These are phyloP conservation scores for Boletales sp. DNA, from an alignment of 768 basidiomycete species.

Conservation along the genomic window DNA sequence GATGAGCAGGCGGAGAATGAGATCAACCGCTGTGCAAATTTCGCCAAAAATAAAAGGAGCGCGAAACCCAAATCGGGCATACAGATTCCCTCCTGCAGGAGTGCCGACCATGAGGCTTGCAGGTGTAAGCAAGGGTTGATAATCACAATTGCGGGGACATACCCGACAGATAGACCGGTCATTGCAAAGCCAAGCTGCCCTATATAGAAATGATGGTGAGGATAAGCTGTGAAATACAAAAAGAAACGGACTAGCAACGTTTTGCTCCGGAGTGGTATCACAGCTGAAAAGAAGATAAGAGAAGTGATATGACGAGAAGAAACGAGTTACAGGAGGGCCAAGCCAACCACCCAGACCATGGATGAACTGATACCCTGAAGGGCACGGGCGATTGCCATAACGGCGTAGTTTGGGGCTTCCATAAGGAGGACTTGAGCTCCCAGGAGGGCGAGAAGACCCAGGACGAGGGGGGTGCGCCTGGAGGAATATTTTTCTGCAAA, in stretches of 20 bases:
- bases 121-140: background rate
- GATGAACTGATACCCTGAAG: slow-evolving; percentile 59
- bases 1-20: slow-evolving; percentile 51
- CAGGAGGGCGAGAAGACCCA: slow-evolving; percentile 48
- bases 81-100: slow-evolving; percentile 55
- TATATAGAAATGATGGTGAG: slow-evolving; percentile 15
- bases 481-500: slow-evolving; percentile 49
- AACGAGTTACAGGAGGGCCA: slow-evolving; percentile 50
- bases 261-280: slow-evolving; percentile 48
- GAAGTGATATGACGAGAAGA: background rate
- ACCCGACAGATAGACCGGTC: slow-evolving; percentile 56
- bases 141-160: background rate
- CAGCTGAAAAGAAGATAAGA: slow-evolving; percentile 38
- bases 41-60: slow-evolving; percentile 58
- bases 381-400: slow-evolving; percentile 58
- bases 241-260: slow-evolving; percentile 44
- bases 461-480: slow-evolving; percentile 46
- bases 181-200: slow-evolving; percentile 63
- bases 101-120: slow-evolving; percentile 51
- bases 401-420: slow-evolving; percentile 53
- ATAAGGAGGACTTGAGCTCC: slow-evolving; percentile 59
- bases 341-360: slow-evolving; percentile 59
- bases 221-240: background rate
- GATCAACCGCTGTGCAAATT: slow-evolving; percentile 43
- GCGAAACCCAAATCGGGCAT: slow-evolving; percentile 52